These are phyloP conservation scores for Blastobotrys robertii DNA, from an alignment of 805 yeast genomes.

Conservation along the genomic window DNA sequence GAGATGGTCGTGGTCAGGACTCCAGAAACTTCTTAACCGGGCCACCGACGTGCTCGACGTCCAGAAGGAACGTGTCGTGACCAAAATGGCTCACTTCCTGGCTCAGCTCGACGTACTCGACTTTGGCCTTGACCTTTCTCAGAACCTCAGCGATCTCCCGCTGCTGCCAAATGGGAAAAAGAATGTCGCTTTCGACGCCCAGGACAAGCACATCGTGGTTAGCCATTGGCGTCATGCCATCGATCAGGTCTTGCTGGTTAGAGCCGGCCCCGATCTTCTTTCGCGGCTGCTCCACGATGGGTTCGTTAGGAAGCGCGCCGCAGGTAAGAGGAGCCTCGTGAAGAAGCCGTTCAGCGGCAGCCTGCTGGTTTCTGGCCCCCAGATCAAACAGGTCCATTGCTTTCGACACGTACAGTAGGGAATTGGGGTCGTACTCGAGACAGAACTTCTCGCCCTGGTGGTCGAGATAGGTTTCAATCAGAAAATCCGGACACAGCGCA, in stretches of 20 bases:
- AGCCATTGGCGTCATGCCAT: constrained; percentile 56
- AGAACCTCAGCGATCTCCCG: constrained; percentile 63
- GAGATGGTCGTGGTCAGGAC: neutral
- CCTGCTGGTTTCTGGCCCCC: constrained; percentile 30
- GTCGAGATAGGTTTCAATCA: constrained; percentile 86
- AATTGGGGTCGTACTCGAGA: constrained; percentile 82
- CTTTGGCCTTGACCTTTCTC: constrained; percentile 24
- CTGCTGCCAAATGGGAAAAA: constrained; percentile 95
- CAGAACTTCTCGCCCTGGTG: constrained; percentile 95
- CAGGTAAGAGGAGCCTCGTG: constrained; percentile 18
- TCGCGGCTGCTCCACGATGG: constrained; percentile 45
- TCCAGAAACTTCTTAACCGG: constrained; percentile 60
- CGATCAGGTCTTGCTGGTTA: constrained; percentile 45
- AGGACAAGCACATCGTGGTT: constrained; percentile 63
- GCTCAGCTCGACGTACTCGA: constrained; percentile 62
- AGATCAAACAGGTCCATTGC: constrained; percentile 93
- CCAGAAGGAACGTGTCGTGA: constrained; percentile 82
- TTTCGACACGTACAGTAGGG: constrained; percentile 76
- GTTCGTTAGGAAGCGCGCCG: constrained; percentile 39
- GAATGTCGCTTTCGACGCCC: constrained; percentile 87
- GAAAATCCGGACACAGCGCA: constrained; percentile 85
- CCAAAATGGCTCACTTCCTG: constrained; percentile 75
- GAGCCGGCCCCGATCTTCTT: constrained; percentile 36
- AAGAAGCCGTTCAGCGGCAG: constrained; percentile 4
- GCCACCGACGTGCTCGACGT: constrained; percentile 68